A percentile compares a stretch with the other conserved stretches of the same genome.
Evolutionary conservation across 2,329 filamentous ascomycete genomes (phyloP).

Genomic region (Phialemoniopsis sp.): DNA sequence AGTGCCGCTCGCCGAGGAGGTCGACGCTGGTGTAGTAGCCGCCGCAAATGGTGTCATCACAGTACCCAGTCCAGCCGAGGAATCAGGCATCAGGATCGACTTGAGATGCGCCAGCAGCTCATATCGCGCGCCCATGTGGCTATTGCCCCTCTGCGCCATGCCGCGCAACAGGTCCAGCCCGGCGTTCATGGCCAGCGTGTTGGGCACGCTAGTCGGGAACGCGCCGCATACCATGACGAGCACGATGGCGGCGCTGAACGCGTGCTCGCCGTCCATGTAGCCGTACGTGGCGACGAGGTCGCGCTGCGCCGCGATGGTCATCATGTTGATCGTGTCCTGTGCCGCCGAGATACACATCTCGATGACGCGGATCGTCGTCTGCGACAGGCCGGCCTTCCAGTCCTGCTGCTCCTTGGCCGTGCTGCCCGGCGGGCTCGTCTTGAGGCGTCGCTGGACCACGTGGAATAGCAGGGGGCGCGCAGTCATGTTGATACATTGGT

Average conservation of each 20-base stretch:
- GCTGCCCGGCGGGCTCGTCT: constrained; percentile 18
- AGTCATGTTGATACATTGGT: constrained; percentile 55
- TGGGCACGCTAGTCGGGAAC: constrained; percentile 39
- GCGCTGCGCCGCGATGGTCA: constrained; percentile 41
- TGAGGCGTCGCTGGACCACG: constrained; percentile 43
- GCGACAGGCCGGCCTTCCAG: constrained; percentile 15
- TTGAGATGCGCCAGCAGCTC: constrained; percentile 19
- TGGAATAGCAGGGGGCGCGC: constrained; percentile 48
- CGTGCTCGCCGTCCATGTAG: constrained; percentile 53
- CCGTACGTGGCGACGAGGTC: constrained; percentile 51
- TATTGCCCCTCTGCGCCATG: constrained; percentile 50
- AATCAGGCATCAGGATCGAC: constrained; percentile 3
- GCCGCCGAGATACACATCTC: constrained; percentile 48
- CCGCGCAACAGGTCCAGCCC: constrained; percentile 40
- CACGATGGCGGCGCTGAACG: constrained; percentile 48
- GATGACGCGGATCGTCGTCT: constrained; percentile 27
- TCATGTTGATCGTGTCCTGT: constrained; percentile 41
- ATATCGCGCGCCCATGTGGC: constrained; percentile 34
- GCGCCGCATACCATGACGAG: constrained; percentile 51
- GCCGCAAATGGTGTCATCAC: not conserved
- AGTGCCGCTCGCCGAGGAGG: too few relatives aligned
- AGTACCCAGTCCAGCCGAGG: not conserved
- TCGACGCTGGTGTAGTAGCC: too few relatives aligned
- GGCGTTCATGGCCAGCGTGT: constrained; percentile 33
- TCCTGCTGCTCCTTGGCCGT: constrained; percentile 8